Conservation (phyloP, 768 basidiomycete genomes). For the Daedalea quercina region DNA sequence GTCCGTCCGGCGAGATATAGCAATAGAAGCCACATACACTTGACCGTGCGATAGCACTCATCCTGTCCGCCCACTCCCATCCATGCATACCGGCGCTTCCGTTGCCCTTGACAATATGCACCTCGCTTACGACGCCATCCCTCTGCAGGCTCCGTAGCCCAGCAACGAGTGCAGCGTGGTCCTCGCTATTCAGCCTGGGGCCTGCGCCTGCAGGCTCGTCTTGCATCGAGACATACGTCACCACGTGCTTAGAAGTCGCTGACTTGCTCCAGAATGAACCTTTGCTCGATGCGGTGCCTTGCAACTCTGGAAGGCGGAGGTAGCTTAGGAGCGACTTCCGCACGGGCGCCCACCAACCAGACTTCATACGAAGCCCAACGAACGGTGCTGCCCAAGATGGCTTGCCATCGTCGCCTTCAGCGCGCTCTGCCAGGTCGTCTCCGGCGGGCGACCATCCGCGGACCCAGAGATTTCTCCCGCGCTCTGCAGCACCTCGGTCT, state of each 20-base stretch:
- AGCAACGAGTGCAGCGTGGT: constrained; percentile 57
- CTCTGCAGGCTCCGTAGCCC: constrained; percentile 47
- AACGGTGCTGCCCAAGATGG: constrained; percentile 40
- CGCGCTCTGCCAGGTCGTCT: constrained; percentile 14
- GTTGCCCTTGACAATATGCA: constrained; percentile 43
- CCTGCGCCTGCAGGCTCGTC: constrained; percentile 35
- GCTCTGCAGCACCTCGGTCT: constrained; percentile 61
- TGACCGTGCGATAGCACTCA: constrained; percentile 60
- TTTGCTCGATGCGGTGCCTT: constrained; percentile 36
- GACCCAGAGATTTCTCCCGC: constrained; percentile 18
- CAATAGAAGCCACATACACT: constrained; percentile 40
- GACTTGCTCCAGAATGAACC: constrained; percentile 29
- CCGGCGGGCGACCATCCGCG: constrained; percentile 6
- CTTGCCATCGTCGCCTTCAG: constrained; percentile 18
- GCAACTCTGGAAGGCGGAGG: constrained; percentile 27
- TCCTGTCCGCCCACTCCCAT: constrained; percentile 54
- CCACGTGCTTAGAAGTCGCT: constrained; percentile 32
- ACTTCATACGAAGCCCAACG: constrained; percentile 34
- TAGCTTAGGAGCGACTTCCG: constrained; percentile 29
- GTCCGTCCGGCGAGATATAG: neutral
- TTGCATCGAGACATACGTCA: constrained; percentile 68
- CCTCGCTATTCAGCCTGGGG: constrained; percentile 41
- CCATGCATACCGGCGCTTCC: constrained; percentile 25
- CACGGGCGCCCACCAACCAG: constrained; percentile 60
- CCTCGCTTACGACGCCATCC: constrained; percentile 39